phyloP scores from a whole-genome alignment of 1,284 basidiomycete species.

The Xerocomus amazonicus region DNA sequence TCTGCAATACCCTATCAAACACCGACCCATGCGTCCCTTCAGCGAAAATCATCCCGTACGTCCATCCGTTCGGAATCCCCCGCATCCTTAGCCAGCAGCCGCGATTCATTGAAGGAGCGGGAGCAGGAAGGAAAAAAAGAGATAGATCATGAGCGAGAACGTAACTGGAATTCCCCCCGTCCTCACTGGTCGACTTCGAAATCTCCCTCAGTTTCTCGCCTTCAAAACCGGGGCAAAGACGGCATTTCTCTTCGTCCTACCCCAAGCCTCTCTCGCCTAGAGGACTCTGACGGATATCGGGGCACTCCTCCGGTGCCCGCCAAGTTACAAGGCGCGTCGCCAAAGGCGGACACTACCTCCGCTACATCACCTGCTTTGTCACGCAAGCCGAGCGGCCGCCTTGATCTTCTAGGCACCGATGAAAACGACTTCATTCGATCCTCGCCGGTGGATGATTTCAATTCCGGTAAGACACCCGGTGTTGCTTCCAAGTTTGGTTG shows the following conservation, averaged over 20 bases:
- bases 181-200: slow-evolving; percentile 43
- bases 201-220: slow-evolving; percentile 18
- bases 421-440: background rate
- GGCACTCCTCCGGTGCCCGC: slow-evolving; percentile 5
- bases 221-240: slow-evolving; percentile 4
- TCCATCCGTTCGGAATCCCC: slow-evolving; percentile 42
- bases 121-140: slow-evolving; percentile 37
- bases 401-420: slow-evolving; percentile 1
- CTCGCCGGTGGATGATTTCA: slow-evolving; percentile 6
- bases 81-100: slow-evolving; percentile 36
- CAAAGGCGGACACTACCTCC: slow-evolving; percentile 3
- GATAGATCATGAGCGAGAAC: slow-evolving; percentile 40
- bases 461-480: slow-evolving; percentile 18
- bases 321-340: slow-evolving; percentile 1
- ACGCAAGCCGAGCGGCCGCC: slow-evolving; percentile 5
- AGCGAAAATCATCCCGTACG: slow-evolving; percentile 28
- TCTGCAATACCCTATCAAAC: slow-evolving; percentile 33
- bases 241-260: slow-evolving; percentile 16
- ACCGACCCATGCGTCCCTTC: slow-evolving; percentile 34
- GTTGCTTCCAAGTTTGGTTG: slow-evolving; percentile 39
- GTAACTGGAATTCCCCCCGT: slow-evolving; percentile 59
- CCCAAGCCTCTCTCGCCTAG: slow-evolving; percentile 18
- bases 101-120: slow-evolving; percentile 33
- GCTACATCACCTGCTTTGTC: background rate
- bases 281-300: slow-evolving; percentile 11